phyloP scores from a whole-genome alignment of 1,284 basidiomycete genomes.

The Schizophyllum amplum region DNA sequence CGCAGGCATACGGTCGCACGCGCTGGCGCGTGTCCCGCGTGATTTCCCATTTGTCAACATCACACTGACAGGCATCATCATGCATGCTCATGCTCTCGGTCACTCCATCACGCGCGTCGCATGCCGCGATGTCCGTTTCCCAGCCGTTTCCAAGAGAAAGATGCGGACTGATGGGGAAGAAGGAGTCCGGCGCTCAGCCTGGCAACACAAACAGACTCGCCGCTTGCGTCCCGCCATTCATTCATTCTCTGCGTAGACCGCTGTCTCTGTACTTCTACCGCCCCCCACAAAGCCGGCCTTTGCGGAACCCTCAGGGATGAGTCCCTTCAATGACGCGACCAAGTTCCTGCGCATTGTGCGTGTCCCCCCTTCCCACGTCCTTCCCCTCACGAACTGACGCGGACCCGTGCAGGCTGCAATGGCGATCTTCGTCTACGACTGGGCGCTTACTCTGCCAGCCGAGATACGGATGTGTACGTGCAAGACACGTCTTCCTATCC shows the following conservation, averaged over 20 bases:
- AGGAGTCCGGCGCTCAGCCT: not conserved
- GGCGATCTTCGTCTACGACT: conserved; percentile 5
- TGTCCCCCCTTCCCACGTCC: not conserved
- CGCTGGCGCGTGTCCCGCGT: too few species aligned
- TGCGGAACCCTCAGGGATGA: not conserved
- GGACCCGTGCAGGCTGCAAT: conserved; percentile 1
- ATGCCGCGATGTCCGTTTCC: too few species aligned
- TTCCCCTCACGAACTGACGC: not conserved
- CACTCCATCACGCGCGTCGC: not conserved
- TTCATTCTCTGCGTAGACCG: too few species aligned
- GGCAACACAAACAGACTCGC: too few species aligned
- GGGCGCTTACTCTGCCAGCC: conserved; percentile 4
- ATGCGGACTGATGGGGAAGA: not conserved
- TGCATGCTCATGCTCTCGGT: too few species aligned
- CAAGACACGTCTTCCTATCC: not conserved
- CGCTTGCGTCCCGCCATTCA: not conserved
- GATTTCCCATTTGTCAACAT: too few species aligned
- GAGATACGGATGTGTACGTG: conserved; percentile 4
- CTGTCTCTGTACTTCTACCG: too few species aligned
- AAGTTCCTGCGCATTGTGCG: conserved; percentile 8
- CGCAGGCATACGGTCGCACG: too few species aligned
- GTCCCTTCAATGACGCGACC: conserved; percentile 4
- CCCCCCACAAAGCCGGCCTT: not conserved
- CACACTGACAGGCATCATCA: too few species aligned
- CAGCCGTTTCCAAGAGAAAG: not conserved